Evolutionary conservation across 139 green algal genomes (phyloP).

Genomic region (Chlorella ohadii): DNA sequence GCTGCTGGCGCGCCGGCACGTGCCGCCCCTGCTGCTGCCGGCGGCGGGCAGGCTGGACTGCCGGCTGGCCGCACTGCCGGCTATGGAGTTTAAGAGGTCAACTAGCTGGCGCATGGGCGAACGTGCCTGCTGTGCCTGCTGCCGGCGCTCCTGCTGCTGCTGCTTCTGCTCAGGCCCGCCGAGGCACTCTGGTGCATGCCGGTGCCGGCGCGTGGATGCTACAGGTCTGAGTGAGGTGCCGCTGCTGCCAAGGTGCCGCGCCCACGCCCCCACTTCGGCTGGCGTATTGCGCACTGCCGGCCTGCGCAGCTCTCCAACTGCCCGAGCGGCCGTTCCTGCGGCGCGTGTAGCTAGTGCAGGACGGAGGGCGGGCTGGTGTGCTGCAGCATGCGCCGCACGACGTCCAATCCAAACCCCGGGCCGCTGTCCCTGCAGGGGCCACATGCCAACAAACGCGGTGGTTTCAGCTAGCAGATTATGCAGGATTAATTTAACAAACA

Average conservation of each 20-base stretch:
- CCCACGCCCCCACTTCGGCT: background rate
- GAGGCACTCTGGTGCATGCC: background rate
- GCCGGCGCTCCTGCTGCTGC: background rate
- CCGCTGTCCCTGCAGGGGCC: conserved; percentile 39
- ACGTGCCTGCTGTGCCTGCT: background rate
- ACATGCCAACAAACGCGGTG: no score
- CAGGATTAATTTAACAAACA: no score
- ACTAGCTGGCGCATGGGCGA: conserved; percentile 7
- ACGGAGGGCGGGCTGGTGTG: conserved; percentile 67
- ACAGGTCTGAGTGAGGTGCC: background rate
- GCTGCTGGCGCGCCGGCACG: background rate
- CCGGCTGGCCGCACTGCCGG: background rate
- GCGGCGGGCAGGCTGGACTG: background rate
- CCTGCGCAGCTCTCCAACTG: no score
- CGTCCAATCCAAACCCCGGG: conserved; percentile 61
- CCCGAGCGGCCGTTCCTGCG: no score
- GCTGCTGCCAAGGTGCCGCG: background rate
- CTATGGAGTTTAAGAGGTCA: conserved; percentile 15
- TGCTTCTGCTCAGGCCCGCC: background rate
- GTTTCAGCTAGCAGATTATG: no score
- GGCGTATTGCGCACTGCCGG: background rate
- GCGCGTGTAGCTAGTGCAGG: conserved; percentile 51
- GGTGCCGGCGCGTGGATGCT: background rate
- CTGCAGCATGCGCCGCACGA: conserved; percentile 70
- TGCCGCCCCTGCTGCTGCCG: background rate